These are phyloP conservation scores for Hypomyces rosellus DNA, from an alignment of 2,329 filamentous ascomycete species.

Conservation along the genomic window DNA sequence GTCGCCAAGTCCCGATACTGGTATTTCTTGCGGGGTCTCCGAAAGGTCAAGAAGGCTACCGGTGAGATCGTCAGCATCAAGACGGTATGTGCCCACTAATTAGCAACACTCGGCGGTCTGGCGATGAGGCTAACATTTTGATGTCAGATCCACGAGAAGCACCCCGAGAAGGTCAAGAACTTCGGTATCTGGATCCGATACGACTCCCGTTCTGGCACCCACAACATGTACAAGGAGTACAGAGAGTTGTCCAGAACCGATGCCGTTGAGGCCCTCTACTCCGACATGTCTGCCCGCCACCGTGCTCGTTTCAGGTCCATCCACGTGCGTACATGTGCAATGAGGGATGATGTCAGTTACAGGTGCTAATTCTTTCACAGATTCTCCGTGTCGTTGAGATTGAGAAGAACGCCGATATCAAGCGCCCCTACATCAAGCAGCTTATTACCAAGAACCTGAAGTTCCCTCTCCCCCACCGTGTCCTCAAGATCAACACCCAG, in stretches of 20 bases:
- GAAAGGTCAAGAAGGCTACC: constrained; percentile 99
- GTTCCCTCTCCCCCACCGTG: constrained; percentile 98
- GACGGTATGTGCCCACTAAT: constrained; percentile 53
- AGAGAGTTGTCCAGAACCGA: constrained; percentile 95
- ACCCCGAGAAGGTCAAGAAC: constrained; percentile 99
- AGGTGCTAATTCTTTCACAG: constrained; percentile 37
- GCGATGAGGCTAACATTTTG: constrained; percentile 10
- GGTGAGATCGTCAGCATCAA: constrained; percentile 98
- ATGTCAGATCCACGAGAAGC: constrained; percentile 90
- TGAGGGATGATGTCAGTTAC: background rate
- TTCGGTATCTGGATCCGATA: constrained; percentile 99
- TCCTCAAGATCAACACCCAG: constrained; percentile 73
- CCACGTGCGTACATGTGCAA: constrained; percentile 63
- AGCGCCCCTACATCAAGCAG: constrained; percentile 99
- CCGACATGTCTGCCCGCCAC: constrained; percentile 99
- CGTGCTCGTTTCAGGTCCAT: constrained; percentile 94
- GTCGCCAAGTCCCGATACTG: constrained; percentile 99
- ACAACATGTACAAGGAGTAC: constrained; percentile 99
- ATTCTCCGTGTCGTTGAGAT: constrained; percentile 98
- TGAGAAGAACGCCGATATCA: constrained; percentile 89
- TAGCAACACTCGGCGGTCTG: background rate
- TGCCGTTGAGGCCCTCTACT: constrained; percentile 94
- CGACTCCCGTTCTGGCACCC: constrained; percentile 98
- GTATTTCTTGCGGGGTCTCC: constrained; percentile 99
- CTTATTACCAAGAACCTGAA: constrained; percentile 89